phyloP scores from a whole-genome alignment of 495 filamentous ascomycete species.

The Aspergillus egyptiacus region DNA sequence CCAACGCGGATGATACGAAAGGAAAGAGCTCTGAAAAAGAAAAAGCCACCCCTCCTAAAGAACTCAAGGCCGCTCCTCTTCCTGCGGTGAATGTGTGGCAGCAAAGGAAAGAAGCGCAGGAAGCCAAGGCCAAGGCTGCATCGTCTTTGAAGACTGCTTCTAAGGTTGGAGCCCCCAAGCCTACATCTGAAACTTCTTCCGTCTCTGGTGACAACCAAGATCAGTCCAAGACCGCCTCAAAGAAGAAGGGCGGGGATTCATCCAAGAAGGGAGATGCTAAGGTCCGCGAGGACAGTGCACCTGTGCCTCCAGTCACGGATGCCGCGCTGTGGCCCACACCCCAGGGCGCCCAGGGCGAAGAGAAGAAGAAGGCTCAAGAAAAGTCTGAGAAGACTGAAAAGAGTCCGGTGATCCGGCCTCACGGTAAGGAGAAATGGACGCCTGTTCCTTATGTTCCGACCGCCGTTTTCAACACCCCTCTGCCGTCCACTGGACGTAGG shows the following conservation, averaged over 20 bases:
- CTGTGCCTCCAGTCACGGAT: slow-evolving; percentile 60
- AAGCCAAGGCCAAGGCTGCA: slow-evolving; percentile 57
- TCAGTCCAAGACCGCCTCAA: slow-evolving; percentile 44
- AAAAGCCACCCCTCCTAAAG: slow-evolving; percentile 51
- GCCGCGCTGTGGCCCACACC: slow-evolving; percentile 84
- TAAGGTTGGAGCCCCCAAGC: slow-evolving; percentile 32
- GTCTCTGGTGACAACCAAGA: slow-evolving; percentile 34
- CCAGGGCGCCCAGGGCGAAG: slow-evolving; percentile 66
- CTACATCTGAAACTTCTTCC: slow-evolving; percentile 27
- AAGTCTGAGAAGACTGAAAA: slow-evolving; percentile 60
- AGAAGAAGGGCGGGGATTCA: slow-evolving; percentile 35
- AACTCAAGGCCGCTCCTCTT: slow-evolving; percentile 72
- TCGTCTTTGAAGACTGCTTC: slow-evolving; percentile 26
- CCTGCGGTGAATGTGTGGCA: slow-evolving; percentile 85
- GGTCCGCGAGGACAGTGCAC: slow-evolving; percentile 39
- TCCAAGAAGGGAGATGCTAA: slow-evolving; percentile 39
- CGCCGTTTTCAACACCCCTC: slow-evolving; percentile 74
- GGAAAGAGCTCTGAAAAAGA: slow-evolving; percentile 41
- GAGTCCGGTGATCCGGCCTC: slow-evolving; percentile 43
- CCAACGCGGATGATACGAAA: slow-evolving; percentile 27
- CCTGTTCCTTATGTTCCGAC: slow-evolving; percentile 67
- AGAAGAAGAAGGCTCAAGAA: slow-evolving; percentile 63
- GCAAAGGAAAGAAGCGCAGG: slow-evolving; percentile 62
- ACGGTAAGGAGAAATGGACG: slow-evolving; percentile 68
- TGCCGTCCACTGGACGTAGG: slow-evolving; percentile 60